Conservation (phyloP, 306 rosid genomes). For the Corylus americana region DNA sequence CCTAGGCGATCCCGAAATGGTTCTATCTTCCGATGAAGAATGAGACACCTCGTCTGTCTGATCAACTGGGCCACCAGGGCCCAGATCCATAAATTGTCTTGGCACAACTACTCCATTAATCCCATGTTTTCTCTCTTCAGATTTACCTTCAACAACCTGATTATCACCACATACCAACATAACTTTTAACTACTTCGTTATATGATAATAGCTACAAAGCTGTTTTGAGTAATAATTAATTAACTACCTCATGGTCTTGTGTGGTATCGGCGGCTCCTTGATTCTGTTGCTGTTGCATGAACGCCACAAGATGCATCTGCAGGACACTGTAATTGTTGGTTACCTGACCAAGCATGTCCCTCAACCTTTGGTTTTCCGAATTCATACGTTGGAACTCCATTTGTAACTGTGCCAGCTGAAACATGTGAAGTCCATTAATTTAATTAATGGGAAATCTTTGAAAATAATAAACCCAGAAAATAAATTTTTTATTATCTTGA, state of each 20-base stretch:
- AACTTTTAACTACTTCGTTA: not conserved
- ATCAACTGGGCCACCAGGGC: constrained; percentile 47
- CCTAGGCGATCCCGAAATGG: constrained; percentile 65
- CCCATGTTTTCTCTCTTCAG: constrained; percentile 43
- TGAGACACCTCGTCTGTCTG: constrained; percentile 44
- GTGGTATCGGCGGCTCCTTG: constrained; percentile 27
- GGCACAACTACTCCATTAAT: constrained; percentile 37
- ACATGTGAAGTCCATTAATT: constrained; percentile 9
- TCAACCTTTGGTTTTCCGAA: constrained; percentile 70
- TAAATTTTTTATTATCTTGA: not conserved
- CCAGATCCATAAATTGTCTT: constrained; percentile 65
- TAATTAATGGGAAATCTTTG: not conserved
- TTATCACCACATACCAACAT: not conserved
- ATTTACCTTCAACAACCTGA: constrained; percentile 50
- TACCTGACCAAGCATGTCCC: constrained; percentile 80
- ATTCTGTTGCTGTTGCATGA: constrained; percentile 71
- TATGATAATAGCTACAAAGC: not conserved
- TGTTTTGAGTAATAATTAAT: not conserved
- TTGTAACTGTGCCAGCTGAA: constrained; percentile 73
- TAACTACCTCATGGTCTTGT: constrained; percentile 41
- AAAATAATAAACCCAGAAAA: not conserved
- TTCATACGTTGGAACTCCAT: constrained; percentile 75
- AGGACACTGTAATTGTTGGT: constrained; percentile 64
- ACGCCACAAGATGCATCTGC: constrained; percentile 65
- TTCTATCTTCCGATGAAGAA: constrained; percentile 78